These are phyloP conservation scores for Sodiomyces alkalinus DNA, from an alignment of 2,329 filamentous ascomycete species.

Conservation along the genomic window DNA sequence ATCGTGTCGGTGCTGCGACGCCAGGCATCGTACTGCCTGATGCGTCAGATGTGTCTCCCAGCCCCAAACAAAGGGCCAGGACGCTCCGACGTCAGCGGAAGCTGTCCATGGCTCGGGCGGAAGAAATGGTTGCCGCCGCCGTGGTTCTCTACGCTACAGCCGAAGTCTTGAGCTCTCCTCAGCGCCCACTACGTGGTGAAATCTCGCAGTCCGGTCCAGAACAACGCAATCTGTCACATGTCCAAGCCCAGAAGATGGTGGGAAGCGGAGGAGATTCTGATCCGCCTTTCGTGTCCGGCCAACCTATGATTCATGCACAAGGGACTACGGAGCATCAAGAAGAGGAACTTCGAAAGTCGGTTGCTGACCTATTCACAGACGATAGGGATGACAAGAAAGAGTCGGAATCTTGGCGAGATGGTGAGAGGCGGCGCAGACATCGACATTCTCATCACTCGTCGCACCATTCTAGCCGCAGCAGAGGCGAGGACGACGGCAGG, in stretches of 20 bases:
- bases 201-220: too few species aligned
- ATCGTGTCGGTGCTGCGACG: constrained; percentile 29
- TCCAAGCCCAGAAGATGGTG: constrained; percentile 2
- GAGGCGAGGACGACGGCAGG: constrained; percentile 16
- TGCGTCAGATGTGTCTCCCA: constrained; percentile 19
- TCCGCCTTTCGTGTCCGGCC: too few species aligned
- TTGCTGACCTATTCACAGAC: constrained; percentile 43
- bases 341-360: constrained; percentile 25
- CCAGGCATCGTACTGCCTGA: constrained; percentile 32
- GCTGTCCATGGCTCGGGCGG: constrained; percentile 27
- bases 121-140: constrained; percentile 37
- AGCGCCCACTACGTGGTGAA: too few species aligned
- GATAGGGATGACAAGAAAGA: constrained; percentile 19
- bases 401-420: constrained; percentile 14
- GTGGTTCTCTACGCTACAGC: constrained; percentile 38
- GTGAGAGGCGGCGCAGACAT: constrained; percentile 24
- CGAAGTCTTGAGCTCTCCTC: constrained; percentile 27
- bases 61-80: constrained; percentile 23
- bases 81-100: constrained; percentile 29
- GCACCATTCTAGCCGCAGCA: constrained; percentile 17
- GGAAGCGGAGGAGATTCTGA: constrained; percentile 13
- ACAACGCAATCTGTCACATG: neutral
- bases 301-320: too few species aligned
- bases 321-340: constrained; percentile 15
- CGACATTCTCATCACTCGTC: constrained; percentile 21